These are phyloP conservation scores for Bassia scoparia DNA, from an alignment of 148 eudicot species.

Conservation along the genomic window DNA sequence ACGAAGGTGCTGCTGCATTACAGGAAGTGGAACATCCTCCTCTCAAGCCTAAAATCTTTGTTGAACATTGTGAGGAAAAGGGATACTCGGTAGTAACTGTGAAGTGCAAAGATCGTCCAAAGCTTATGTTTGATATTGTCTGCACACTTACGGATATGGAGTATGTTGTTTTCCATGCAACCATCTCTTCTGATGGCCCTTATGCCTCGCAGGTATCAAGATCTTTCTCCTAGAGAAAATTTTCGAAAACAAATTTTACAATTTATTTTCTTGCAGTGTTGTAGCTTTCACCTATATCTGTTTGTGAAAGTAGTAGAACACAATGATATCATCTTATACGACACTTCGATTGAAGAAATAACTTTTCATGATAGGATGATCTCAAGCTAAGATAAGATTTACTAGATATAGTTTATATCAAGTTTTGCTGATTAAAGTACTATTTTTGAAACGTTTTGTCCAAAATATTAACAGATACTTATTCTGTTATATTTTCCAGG, in stretches of 20 bases:
- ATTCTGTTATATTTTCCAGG: constrained; percentile 35
- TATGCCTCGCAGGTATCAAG: constrained; percentile 60
- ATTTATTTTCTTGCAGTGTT: neutral
- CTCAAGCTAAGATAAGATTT: neutral
- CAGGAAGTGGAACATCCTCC: constrained; percentile 30
- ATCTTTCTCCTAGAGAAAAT: neutral
- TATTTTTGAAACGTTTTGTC: neutral
- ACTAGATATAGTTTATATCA: neutral
- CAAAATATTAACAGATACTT: constrained; percentile 25
- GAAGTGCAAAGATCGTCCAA: constrained; percentile 60
- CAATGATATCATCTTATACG: neutral
- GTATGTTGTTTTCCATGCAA: constrained; percentile 76
- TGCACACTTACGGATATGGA: constrained; percentile 89
- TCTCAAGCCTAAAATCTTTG: constrained; percentile 37
- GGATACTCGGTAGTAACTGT: constrained; percentile 67
- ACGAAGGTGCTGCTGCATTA: constrained; percentile 37
- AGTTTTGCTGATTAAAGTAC: neutral
- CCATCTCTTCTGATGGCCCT: constrained; percentile 54
- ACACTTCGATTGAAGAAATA: constrained; percentile 2
- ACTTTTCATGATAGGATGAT: neutral
- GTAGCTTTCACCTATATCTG: constrained; percentile 3
- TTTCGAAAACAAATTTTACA: neutral
- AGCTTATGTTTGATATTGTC: constrained; percentile 81
- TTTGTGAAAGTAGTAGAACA: neutral
- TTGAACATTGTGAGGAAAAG: constrained; percentile 64